A percentile compares a stretch with the other conserved stretches of the same genome.
Conservation (phyloP, 495 filamentous ascomycete species). For the Penicillium longicatenatum region DNA sequence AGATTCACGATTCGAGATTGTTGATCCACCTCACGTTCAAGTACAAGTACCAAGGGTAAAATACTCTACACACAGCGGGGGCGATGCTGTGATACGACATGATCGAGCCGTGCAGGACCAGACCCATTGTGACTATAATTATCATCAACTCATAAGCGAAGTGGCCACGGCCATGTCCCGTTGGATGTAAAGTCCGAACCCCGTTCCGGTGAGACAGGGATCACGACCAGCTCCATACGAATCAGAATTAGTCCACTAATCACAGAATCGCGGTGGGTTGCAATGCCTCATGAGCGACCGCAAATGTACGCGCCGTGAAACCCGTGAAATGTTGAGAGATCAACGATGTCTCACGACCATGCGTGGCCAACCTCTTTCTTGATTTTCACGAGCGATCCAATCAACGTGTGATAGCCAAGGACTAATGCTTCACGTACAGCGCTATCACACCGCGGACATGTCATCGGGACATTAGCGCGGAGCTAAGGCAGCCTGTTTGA, state of each 20-base stretch:
- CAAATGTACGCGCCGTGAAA: neutral
- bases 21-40: neutral
- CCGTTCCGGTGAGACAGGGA: no score
- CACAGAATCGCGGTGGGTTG: neutral
- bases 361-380: constrained; percentile 4
- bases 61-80: no score
- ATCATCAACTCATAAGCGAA: no score
- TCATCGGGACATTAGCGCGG: constrained; percentile 11
- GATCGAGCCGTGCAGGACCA: no score
- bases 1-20: neutral
- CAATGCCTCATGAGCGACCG: neutral
- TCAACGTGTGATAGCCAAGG: constrained; percentile 4
- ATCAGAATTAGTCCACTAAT: neutral
- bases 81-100: no score
- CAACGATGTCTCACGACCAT: constrained; percentile 4
- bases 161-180: no score
- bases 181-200: no score
- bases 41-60: no score
- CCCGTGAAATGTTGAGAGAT: neutral
- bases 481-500: neutral
- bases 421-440: constrained; percentile 15
- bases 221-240: no score
- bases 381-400: constrained; percentile 9
- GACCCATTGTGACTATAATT: no score
- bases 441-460: constrained; percentile 19